These are phyloP conservation scores for Ophiostoma ulmi DNA, from an alignment of 2,329 filamentous ascomycete genomes.

Conservation along the genomic window DNA sequence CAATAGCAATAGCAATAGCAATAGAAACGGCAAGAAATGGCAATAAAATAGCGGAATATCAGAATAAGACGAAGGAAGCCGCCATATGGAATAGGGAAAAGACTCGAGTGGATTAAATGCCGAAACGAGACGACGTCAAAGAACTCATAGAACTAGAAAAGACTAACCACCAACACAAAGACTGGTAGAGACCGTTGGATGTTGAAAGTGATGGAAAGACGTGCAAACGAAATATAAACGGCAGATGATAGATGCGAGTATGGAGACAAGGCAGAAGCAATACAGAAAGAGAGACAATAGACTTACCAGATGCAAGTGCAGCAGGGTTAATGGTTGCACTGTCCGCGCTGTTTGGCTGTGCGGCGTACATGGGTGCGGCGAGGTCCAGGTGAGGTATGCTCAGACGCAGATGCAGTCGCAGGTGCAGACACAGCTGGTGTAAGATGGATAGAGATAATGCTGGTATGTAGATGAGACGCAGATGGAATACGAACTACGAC, in stretches of 20 bases:
- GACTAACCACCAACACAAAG: constrained; percentile 7
- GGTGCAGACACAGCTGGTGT: background rate
- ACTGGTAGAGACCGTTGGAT: background rate
- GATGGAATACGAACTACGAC: constrained; percentile 48
- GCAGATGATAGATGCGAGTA: background rate
- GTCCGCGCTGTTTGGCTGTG: constrained; percentile 68
- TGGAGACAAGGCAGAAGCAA: constrained; percentile 10
- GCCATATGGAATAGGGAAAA: background rate
- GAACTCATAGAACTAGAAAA: background rate
- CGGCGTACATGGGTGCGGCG: constrained; percentile 46
- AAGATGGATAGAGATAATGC: background rate
- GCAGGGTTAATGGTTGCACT: constrained; percentile 89
- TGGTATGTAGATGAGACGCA: constrained; percentile 30
- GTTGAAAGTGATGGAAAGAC: background rate
- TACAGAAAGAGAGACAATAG: constrained; percentile 21
- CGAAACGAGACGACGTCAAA: background rate
- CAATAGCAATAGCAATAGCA: background rate
- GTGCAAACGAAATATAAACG: background rate
- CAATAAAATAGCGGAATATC: background rate
- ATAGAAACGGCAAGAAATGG: background rate
- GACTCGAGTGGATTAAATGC: background rate
- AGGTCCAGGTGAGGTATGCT: constrained; percentile 1
- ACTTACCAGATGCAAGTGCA: constrained; percentile 74
- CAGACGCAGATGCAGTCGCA: constrained; percentile 36
- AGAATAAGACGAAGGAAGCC: background rate